Evolutionary conservation across 805 yeast genomes (phyloP).

Genomic region (Blastobotrys attinorum): DNA sequence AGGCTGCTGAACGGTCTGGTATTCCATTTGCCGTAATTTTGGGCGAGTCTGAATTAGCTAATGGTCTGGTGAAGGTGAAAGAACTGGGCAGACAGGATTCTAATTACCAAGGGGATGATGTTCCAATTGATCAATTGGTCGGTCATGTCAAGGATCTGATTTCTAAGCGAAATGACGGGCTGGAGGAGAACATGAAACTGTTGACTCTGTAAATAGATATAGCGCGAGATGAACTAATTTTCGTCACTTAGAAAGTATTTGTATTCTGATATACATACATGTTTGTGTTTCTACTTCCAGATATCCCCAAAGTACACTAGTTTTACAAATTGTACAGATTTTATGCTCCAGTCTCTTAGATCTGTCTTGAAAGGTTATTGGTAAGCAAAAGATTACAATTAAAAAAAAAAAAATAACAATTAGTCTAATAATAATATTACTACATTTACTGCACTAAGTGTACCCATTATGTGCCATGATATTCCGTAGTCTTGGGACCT

Average conservation of each 20-base stretch:
- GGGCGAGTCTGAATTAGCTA: slow-evolving; percentile 87
- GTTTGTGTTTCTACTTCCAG: background rate
- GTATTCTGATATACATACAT: background rate
- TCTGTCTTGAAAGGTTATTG: too few relatives aligned
- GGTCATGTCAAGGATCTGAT: slow-evolving; percentile 40
- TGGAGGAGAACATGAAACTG: slow-evolving; percentile 12
- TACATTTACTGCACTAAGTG: background rate
- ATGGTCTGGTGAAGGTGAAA: slow-evolving; percentile 80
- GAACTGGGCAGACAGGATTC: slow-evolving; percentile 81
- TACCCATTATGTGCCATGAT: background rate
- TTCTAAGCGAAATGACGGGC: slow-evolving; percentile 4
- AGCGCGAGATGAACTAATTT: too few relatives aligned
- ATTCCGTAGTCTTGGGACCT: background rate
- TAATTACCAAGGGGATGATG: slow-evolving; percentile 79
- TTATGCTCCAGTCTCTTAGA: too few relatives aligned
- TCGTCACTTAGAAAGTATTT: too few relatives aligned
- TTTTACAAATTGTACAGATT: background rate
- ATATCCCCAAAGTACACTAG: too few relatives aligned
- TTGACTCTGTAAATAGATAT: slow-evolving; percentile 5
- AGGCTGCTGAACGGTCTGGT: slow-evolving; percentile 93
- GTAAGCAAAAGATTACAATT: too few relatives aligned
- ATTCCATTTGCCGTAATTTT: slow-evolving; percentile 85
- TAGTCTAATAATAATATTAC: background rate
- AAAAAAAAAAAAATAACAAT: background rate
- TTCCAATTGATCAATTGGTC: slow-evolving; percentile 55